Conservation (phyloP, 2,329 filamentous ascomycete species). For the Macrophomina tecta region DNA sequence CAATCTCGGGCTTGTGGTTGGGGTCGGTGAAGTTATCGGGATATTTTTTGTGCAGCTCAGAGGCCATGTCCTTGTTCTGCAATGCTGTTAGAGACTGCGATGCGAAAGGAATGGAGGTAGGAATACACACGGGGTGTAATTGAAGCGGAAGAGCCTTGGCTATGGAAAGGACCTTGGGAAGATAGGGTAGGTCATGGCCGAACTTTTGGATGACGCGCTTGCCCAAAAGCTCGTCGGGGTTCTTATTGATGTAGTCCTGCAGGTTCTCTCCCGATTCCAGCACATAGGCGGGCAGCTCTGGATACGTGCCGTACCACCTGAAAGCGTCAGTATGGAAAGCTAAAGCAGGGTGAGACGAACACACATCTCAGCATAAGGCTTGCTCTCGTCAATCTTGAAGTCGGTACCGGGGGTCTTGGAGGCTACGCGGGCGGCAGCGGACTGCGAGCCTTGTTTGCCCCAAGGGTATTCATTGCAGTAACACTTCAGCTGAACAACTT, state of each 20-base stretch:
- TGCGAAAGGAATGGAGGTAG: neutral
- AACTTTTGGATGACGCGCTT: slow-evolving; percentile 66
- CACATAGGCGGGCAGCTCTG: slow-evolving; percentile 66
- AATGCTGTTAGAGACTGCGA: slow-evolving; percentile 25
- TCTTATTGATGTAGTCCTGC: slow-evolving; percentile 66
- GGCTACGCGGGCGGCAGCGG: slow-evolving; percentile 69
- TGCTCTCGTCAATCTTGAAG: slow-evolving; percentile 68
- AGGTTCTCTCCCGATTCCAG: slow-evolving; percentile 68
- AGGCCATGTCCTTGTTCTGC: slow-evolving; percentile 67
- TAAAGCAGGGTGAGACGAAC: neutral
- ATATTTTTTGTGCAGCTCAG: slow-evolving; percentile 67
- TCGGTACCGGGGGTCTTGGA: slow-evolving; percentile 67
- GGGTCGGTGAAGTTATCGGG: slow-evolving; percentile 71
- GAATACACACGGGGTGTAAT: slow-evolving; percentile 63
- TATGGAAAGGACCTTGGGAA: slow-evolving; percentile 79
- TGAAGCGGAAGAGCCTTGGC: slow-evolving; percentile 76
- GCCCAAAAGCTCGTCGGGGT: slow-evolving; percentile 69
- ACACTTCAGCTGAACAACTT: slow-evolving; percentile 61
- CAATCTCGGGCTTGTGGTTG: slow-evolving; percentile 84
- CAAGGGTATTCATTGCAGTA: slow-evolving; percentile 69
- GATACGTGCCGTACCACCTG: slow-evolving; percentile 77
- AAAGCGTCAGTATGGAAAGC: neutral
- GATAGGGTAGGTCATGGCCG: slow-evolving; percentile 70
- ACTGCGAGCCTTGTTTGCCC: slow-evolving; percentile 71
- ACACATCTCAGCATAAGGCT: slow-evolving; percentile 67